Percentiles rank a stretch among this genome's conserved stretches.
Conservation (phyloP, 129 eudicot species). For the Lonicera japonica region DNA sequence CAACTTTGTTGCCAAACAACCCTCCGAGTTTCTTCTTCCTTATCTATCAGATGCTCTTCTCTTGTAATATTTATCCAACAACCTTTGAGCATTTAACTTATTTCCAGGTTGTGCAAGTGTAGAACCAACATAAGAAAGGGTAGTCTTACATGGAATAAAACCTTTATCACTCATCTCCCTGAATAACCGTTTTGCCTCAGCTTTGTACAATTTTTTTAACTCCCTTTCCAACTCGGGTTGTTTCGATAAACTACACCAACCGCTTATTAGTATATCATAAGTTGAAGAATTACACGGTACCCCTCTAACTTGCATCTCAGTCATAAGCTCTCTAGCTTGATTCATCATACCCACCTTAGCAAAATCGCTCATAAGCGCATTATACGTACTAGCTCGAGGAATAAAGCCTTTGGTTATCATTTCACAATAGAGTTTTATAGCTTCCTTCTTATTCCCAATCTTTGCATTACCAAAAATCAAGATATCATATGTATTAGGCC, state of each 20-base stretch:
- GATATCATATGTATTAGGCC: conserved; percentile 52
- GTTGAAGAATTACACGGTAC: conserved; percentile 67
- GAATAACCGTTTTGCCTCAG: conserved; percentile 55
- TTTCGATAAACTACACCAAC: conserved; percentile 69
- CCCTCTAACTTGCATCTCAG: conserved; percentile 82
- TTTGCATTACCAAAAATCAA: conserved; percentile 70
- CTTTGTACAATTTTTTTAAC: conserved; percentile 35
- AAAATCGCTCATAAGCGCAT: conserved; percentile 71
- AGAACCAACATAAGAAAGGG: conserved; percentile 34
- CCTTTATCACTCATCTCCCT: conserved; percentile 78
- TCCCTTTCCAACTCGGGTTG: conserved; percentile 44
- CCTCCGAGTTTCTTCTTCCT: conserved; percentile 15
- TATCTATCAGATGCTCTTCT: conserved; percentile 9
- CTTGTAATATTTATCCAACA: conserved; percentile 24
- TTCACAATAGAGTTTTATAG: conserved; percentile 84
- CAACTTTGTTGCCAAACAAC: conserved; percentile 1
- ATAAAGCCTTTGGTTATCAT: conserved; percentile 85
- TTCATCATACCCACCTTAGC: conserved; percentile 79
- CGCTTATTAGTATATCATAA: conserved; percentile 71
- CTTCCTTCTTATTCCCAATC: conserved; percentile 68
- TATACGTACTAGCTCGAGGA: conserved; percentile 64
- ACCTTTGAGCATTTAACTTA: conserved; percentile 34
- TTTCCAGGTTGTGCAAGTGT: conserved; percentile 47
- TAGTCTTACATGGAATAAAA: conserved; percentile 60
- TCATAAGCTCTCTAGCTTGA: conserved; percentile 88